Evolutionary conservation across 2,329 filamentous ascomycete genomes (phyloP).

Genomic region (Cercospora zeina): DNA sequence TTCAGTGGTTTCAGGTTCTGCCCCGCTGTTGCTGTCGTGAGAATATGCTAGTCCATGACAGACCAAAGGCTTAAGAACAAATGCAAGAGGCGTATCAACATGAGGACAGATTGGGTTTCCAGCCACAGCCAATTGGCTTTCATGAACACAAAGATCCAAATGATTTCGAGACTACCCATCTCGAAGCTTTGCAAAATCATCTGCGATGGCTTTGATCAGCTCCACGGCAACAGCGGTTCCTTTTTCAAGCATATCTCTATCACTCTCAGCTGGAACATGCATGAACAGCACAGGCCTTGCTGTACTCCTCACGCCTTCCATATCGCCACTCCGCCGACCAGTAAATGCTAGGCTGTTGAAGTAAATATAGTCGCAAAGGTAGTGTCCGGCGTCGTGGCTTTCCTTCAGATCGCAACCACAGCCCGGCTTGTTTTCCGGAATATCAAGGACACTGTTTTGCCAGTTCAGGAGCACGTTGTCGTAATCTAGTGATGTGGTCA

Average conservation of each 20-base stretch:
- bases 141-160: neutral
- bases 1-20: neutral
- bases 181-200: slow-evolving; percentile 30
- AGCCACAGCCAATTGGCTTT: neutral
- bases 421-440: slow-evolving; percentile 34
- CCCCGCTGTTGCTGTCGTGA: neutral
- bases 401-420: slow-evolving; percentile 37
- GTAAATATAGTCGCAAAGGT: slow-evolving; percentile 51
- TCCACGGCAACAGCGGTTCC: slow-evolving; percentile 38
- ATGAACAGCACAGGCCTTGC: slow-evolving; percentile 45
- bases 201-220: slow-evolving; percentile 43
- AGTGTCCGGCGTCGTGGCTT: slow-evolving; percentile 47
- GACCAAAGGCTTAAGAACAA: neutral
- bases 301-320: slow-evolving; percentile 25
- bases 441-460: slow-evolving; percentile 32
- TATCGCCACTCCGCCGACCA: slow-evolving; percentile 29
- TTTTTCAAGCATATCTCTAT: slow-evolving; percentile 37
- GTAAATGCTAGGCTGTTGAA: slow-evolving; percentile 44
- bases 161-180: too few relatives aligned
- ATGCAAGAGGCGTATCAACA: neutral
- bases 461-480: slow-evolving; percentile 38
- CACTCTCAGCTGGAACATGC: slow-evolving; percentile 45
- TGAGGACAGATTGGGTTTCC: neutral
- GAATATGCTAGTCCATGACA: neutral
- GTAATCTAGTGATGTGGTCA: slow-evolving; percentile 38